Evolutionary conservation across 139 green algal species (phyloP), one percentile per base, ranked within the genome.

Genomic region (Zygnema circumcarinatum): DNA sequence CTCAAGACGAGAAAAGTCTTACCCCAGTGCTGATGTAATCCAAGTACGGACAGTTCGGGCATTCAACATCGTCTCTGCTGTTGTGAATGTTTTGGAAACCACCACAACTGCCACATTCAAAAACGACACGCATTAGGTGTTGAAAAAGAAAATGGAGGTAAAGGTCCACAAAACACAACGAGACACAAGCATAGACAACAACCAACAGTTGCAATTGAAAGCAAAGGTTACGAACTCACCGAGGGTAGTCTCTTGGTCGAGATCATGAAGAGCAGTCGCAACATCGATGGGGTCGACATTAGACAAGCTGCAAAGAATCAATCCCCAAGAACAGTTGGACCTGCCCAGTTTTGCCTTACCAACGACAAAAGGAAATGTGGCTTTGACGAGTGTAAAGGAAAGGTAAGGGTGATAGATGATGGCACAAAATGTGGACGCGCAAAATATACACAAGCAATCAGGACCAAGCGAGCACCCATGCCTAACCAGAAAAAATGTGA

Each of bases 251-350:
- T 98, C 97, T 31, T 93, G 94, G 42, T 94, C 83, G 21, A 94
- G 81, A 7, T 88, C 92, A 38, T 96, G 90, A 62, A 99, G 95
- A 0, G 96, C 95, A 38, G 93, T 91, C 25, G 97, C 97, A 47
- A 98, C 96, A 81, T 99, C 97, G 56, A 99, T 97, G 41, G 97
- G 97, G 90, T 99, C 97, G 29, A 99, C 97, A 91, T 99, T 99
- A 72, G 97, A 96, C 67, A 99, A 92, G 94, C 85, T 90, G 85
- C 40, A 80, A n/a, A 83, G 3, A 11, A 36, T 81, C 32, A 42
- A 83, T 22, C 74, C 7, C 41, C 3, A 81, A 42, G 41, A 83
- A 16, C 7, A 31, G 16, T 38, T 79, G 32, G 76, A 39, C 29
- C 73, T 80, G 73, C 73, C n/a, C 73, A 80, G 73, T n/a, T 25